phyloP scores from a whole-genome alignment of 306 rosid genomes.

The Sicyos edulis region DNA sequence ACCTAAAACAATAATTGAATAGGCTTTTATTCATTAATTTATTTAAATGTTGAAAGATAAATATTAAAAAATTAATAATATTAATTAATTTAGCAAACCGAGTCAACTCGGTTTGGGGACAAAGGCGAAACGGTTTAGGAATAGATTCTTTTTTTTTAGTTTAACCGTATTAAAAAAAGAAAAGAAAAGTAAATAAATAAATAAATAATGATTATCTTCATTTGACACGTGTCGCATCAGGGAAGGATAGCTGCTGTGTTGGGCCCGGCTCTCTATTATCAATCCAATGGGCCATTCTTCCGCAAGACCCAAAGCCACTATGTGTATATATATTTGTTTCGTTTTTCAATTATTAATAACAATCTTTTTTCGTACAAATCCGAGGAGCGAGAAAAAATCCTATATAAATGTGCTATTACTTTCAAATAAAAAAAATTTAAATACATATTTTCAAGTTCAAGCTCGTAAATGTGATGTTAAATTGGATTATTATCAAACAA shows the following conservation, averaged over 20 bases:
- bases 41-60: neutral
- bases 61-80: neutral
- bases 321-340: too few relatives aligned
- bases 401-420: too few relatives aligned
- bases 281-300: neutral
- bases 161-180: too few relatives aligned
- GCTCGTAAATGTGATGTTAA: too few relatives aligned
- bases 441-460: too few relatives aligned
- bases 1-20: neutral
- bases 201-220: neutral
- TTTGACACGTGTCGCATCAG: conserved; percentile 8
- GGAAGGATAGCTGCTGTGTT: neutral
- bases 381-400: too few relatives aligned
- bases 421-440: too few relatives aligned
- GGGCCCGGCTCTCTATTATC: conserved; percentile 4
- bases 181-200: too few relatives aligned
- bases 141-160: neutral
- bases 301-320: neutral
- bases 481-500: too few relatives aligned
- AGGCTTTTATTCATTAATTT: too few relatives aligned
- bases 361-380: too few relatives aligned
- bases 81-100: neutral
- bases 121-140: neutral
- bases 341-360: neutral
- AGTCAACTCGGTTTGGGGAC: neutral